Percentiles rank a stretch among this genome's conserved stretches.
Conservation (phyloP, 2,329 filamentous ascomycete genomes). For the Aspergillus glaucus region DNA sequence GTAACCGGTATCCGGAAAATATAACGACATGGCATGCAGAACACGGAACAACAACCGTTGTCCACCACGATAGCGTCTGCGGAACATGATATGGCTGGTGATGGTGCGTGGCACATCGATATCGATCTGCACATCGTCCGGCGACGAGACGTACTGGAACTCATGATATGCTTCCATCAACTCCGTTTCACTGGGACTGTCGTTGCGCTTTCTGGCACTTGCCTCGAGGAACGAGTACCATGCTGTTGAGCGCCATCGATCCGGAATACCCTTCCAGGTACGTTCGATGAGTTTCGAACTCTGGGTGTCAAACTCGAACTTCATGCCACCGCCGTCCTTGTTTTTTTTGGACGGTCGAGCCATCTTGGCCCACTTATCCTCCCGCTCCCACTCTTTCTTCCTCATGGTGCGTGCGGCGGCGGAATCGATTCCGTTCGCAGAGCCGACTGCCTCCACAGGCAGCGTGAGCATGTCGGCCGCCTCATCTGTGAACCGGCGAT, state of each 20-base stretch:
- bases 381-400: conserved; percentile 55
- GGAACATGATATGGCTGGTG: conserved; percentile 95
- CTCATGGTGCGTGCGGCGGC: conserved; percentile 45
- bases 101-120: conserved; percentile 94
- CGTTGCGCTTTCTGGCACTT: conserved; percentile 61
- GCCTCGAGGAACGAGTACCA: conserved; percentile 89
- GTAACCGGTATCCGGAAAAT: conserved; percentile 86
- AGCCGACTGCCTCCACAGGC: conserved; percentile 46
- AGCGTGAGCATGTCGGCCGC: conserved; percentile 60
- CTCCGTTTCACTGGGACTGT: conserved; percentile 61
- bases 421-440: conserved; percentile 38
- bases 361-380: conserved; percentile 65
- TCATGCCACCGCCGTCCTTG: conserved; percentile 54
- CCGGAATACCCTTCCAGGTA: conserved; percentile 97
- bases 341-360: conserved; percentile 44
- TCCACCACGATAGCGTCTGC: conserved; percentile 81
- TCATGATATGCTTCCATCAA: conserved; percentile 67
- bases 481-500: conserved; percentile 52
- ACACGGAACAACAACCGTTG: conserved; percentile 89
- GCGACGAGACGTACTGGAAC: conserved; percentile 66
- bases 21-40: conserved; percentile 82
- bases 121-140: conserved; percentile 95
- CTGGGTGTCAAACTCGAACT: conserved; percentile 71
- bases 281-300: conserved; percentile 82
- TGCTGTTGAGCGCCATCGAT: conserved; percentile 85